These are phyloP conservation scores for Mortierella polycephala DNA, from an alignment of 371 early-diverging fungal species.

Conservation along the genomic window DNA sequence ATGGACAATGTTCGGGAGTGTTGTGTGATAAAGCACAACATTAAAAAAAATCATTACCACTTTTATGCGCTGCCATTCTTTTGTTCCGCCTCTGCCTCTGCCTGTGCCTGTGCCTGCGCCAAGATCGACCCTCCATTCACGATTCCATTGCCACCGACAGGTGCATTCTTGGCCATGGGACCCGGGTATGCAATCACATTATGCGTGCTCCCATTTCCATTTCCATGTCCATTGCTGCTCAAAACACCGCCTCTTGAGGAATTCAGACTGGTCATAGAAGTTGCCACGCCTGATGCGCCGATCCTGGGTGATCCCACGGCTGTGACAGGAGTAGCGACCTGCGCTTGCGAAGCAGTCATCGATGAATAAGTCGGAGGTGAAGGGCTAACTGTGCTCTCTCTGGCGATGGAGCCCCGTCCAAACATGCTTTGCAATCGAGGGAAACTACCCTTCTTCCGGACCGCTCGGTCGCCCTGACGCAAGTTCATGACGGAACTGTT, in stretches of 20 bases:
- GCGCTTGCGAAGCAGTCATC: neutral
- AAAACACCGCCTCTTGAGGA: constrained; percentile 1
- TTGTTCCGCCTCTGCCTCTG: neutral
- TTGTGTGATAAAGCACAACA: too few relatives aligned
- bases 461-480: constrained; percentile 21
- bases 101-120: constrained; percentile 15
- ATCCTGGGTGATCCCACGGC: constrained; percentile 15
- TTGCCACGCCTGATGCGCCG: constrained; percentile 5
- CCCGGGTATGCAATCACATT: constrained; percentile 8
- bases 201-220: neutral
- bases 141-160: constrained; percentile 15
- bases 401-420: constrained; percentile 21
- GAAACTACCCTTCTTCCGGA: constrained; percentile 33
- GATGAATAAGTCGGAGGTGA: too few relatives aligned
- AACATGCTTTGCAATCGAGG: constrained; percentile 37
- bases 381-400: neutral
- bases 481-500: constrained; percentile 18
- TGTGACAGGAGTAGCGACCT: neutral
- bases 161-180: neutral
- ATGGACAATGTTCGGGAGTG: too few relatives aligned
- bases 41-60: too few relatives aligned
- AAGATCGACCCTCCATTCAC: constrained; percentile 34
- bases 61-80: too few relatives aligned
- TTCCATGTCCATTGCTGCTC: neutral
- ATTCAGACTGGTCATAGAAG: neutral